phyloP scores from a whole-genome alignment of 352 stramenopile genomes.

The Pelagophyceae sp. region DNA sequence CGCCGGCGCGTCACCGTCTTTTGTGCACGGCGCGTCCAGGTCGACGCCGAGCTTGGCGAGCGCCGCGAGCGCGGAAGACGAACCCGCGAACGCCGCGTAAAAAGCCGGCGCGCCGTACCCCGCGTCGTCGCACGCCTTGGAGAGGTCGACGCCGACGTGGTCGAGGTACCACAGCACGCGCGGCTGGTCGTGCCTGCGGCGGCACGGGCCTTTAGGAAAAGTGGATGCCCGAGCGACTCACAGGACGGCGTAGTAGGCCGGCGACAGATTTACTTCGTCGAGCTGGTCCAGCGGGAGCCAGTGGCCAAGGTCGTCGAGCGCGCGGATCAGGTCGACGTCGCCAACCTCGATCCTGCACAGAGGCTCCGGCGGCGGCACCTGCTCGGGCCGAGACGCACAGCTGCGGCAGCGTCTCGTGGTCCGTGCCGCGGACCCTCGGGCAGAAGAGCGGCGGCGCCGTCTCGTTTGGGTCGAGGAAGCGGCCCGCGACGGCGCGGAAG shows the following conservation, averaged over 20 bases:
- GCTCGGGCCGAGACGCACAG: not conserved
- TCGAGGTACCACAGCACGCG: not conserved
- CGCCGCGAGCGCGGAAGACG: not conserved
- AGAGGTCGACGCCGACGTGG: not conserved
- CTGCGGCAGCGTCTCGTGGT: conserved; percentile 6
- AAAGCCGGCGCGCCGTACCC: not conserved
- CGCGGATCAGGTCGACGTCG: not conserved
- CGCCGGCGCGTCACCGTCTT: not conserved
- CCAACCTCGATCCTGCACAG: not conserved
- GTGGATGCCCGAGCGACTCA: too few species aligned
- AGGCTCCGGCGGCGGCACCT: not conserved
- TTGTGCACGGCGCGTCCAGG: not conserved
- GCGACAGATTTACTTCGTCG: not conserved
- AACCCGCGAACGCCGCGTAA: not conserved
- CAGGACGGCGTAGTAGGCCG: not conserved
- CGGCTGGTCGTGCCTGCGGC: not conserved
- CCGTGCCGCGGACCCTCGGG: not conserved
- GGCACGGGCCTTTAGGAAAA: too few species aligned
- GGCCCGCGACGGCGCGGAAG: not conserved
- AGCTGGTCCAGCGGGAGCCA: not conserved
- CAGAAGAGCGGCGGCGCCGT: not conserved
- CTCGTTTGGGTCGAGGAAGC: not conserved
- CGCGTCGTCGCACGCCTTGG: not conserved
- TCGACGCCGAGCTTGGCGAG: not conserved
- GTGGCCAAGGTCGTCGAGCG: not conserved